Evolutionary conservation across 176 grass and related monocot genomes (phyloP), one percentile per base, ranked within the genome.

Genomic region (Lolium rigidum): DNA sequence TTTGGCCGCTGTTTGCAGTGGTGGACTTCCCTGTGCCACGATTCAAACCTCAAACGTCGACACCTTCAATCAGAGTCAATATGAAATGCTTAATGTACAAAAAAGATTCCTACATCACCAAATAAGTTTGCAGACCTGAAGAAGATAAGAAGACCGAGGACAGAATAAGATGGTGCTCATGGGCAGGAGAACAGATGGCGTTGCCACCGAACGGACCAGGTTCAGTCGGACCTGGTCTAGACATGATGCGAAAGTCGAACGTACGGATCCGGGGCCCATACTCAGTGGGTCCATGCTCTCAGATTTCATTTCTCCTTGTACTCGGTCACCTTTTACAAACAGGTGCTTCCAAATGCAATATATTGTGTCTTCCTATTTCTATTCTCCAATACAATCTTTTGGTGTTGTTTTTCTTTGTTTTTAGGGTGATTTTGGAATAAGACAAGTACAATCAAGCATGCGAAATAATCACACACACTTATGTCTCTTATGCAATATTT

Each of bases 181-280:
- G 51, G 35, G n/a, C 64, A 69, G 28, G 65, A 56, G 26, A 6
- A 37, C 15, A 2, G 44, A 18, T 25, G 48, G 58, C 22, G 25
- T 17, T 70, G 63, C 41, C 6, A 15, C 26, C 37, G 51, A 50
- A 65, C 3, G 70, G 78, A 31, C 28, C 37, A 14, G 72, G 80
- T 50, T 44, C 26, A 71, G 14, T 74, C 10, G 13, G 16, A 28
- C 15, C 4, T 9, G 48, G 6, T 10, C 24, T 22, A 47, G 76
- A 68, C 80, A 58, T 74, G 82, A 75, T 37, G 68, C 58, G 55
- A 81, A 76, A 89, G 38, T 2, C 41, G 82, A 28, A 81, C 49
- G 60, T 85, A 85, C 71, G 78, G 83, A 82, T 82, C 38, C 48
- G 1, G 48, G 69, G 17, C 24, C 49, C 69, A 15, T 13, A 59